These are phyloP conservation scores for Trichaptum fuscoviolaceum DNA, from an alignment of 768 basidiomycete species.

Conservation along the genomic window DNA sequence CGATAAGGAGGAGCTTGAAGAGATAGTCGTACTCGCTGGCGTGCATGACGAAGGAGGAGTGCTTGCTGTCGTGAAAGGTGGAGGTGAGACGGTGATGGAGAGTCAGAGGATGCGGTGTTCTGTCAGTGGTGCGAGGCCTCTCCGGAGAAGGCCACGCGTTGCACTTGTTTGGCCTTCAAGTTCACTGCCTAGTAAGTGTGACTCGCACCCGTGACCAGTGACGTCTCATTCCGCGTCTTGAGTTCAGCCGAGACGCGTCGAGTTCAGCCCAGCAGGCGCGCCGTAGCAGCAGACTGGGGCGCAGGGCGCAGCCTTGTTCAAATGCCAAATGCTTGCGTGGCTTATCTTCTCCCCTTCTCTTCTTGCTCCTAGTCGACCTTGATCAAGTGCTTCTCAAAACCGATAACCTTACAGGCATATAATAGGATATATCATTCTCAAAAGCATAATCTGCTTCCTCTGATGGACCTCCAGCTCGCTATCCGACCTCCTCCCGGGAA, in stretches of 20 bases:
- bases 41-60: constrained; percentile 45
- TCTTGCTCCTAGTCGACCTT: background rate
- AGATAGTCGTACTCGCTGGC: constrained; percentile 94
- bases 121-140: constrained; percentile 2
- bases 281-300: background rate
- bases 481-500: background rate
- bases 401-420: background rate
- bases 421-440: background rate
- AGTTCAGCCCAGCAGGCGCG: background rate
- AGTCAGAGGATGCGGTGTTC: constrained; percentile 2
- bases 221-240: background rate
- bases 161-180: background rate
- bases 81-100: constrained; percentile 3
- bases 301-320: background rate
- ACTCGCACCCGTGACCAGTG: background rate
- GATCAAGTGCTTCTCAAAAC: background rate
- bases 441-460: background rate
- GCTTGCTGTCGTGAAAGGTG: constrained; percentile 2
- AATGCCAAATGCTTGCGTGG: background rate
- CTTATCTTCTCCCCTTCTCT: background rate
- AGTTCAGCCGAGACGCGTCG: no score
- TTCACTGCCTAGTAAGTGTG: no score
- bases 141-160: background rate
- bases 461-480: background rate
- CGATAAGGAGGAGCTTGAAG: constrained; percentile 93